Evolutionary conservation across 495 filamentous ascomycete genomes (phyloP).

Genomic region (Talaromyces borbonicus): DNA sequence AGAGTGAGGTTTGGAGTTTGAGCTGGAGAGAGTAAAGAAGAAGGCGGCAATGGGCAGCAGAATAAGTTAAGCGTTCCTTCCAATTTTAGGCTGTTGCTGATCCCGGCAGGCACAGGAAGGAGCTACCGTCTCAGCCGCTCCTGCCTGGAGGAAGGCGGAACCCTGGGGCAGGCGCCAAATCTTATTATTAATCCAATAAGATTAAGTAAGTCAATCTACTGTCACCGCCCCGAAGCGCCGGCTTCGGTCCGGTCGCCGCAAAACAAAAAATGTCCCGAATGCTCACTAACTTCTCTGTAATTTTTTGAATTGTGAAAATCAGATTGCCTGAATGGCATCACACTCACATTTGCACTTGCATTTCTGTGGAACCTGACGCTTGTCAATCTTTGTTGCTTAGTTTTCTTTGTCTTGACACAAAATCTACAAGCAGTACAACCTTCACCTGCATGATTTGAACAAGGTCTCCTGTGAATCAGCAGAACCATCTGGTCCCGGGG

Average conservation of each 20-base stretch:
- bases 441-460: neutral
- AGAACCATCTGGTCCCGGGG: constrained; percentile 1
- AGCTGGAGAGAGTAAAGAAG: neutral
- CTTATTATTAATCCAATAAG: constrained; percentile 2
- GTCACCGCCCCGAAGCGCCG: neutral
- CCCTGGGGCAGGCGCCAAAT: neutral
- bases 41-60: constrained; percentile 4
- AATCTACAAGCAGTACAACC: neutral
- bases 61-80: neutral
- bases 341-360: too few relatives aligned
- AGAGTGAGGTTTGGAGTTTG: neutral
- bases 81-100: too few relatives aligned
- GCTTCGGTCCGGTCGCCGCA: neutral
- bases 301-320: too few relatives aligned
- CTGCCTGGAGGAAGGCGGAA: too few relatives aligned
- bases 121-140: too few relatives aligned
- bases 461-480: constrained; percentile 14
- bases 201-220: neutral
- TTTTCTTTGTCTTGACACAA: neutral
- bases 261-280: too few relatives aligned
- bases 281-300: too few relatives aligned
- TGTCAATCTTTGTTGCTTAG: neutral
- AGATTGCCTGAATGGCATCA: too few relatives aligned
- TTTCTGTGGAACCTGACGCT: too few relatives aligned
- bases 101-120: neutral